phyloP scores from a whole-genome alignment of 163 green algal genomes.

The Trebouxia gelatinosa region DNA sequence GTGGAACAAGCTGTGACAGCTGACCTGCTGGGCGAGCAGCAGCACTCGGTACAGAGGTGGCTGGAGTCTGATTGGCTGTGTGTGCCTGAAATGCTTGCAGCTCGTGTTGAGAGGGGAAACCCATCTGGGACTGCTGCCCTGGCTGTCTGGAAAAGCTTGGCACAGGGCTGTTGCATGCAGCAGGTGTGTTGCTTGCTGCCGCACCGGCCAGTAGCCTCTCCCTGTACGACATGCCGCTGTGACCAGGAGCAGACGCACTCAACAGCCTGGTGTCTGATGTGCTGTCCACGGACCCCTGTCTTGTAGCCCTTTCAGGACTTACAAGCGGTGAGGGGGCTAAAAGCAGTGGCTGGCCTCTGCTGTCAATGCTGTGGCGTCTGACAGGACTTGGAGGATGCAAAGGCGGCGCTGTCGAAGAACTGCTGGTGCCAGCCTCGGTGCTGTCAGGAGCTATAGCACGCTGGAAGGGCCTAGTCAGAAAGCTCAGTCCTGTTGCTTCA shows the following conservation, averaged over 20 bases:
- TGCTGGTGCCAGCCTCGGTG: constrained; percentile 5
- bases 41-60: background rate
- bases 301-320: too few relatives aligned
- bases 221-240: constrained; percentile 14
- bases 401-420: background rate
- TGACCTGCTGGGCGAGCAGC: background rate
- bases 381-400: background rate
- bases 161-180: background rate
- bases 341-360: background rate
- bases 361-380: background rate
- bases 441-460: too few relatives aligned
- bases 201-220: background rate
- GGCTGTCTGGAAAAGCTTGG: background rate
- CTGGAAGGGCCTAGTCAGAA: constrained; percentile 7
- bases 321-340: too few relatives aligned
- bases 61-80: background rate
- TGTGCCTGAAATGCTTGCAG: background rate
- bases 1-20: background rate
- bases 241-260: background rate
- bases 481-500: background rate
- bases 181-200: background rate
- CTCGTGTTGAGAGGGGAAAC: constrained; percentile 10
- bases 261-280: background rate
- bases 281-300: background rate
- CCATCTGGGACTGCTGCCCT: background rate